Base-by-base conservation (phyloP, 352 stramenopile species). In the Saprolegnia diclina region DNA sequence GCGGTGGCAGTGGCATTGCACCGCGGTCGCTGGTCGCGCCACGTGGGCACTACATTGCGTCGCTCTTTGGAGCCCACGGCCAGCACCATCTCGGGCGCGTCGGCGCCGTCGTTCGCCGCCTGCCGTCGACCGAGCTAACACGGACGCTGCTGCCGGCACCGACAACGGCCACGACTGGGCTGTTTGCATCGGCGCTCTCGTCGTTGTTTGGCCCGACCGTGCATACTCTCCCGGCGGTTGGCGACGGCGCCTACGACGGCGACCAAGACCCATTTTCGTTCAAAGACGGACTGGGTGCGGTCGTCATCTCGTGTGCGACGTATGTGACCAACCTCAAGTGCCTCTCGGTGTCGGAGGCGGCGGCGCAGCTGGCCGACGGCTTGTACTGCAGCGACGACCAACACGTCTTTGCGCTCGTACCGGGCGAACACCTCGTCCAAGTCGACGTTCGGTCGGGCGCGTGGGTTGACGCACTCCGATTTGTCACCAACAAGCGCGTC, bases 401-500 rank as follows among this genome's bases (percentile, higher is more conserved):
- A 26, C 73, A 76, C 29, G 35, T 74, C 24, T 75, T 78, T 52
- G 72, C 70, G 38, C 61, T 78, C 16, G 71, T 66, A 24, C 61
- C 73, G 21, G 54, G 54, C 35, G 73, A 78, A 45, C 67, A 72
- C 24, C 16, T 78, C 24, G 67, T 64, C 24, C 50, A 59, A 29
- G 65, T 78, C 1, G 74, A 76, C 24, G 71, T 71, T 0, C n/a
- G 62, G 11, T 45, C 57, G 10, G 42, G 19, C 19, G 42, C 56
- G 29, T 55, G 21, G 21, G 57, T 77, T 42, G 38, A 38, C 22
- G 74, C 66, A 24, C 0, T 78, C 26, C 71, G 73, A 0, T 73
- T 78, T 54, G 65, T 72, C 61, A 74, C 73, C 16, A 78, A 76
- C 55, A 45, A 74, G 26, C 59, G 65, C 21, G 75, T 72, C 53